Evolutionary conservation across 2,329 filamentous ascomycete species (phyloP), one percentile per base, ranked within the genome.

Genomic region (Bipolaris cookei): DNA sequence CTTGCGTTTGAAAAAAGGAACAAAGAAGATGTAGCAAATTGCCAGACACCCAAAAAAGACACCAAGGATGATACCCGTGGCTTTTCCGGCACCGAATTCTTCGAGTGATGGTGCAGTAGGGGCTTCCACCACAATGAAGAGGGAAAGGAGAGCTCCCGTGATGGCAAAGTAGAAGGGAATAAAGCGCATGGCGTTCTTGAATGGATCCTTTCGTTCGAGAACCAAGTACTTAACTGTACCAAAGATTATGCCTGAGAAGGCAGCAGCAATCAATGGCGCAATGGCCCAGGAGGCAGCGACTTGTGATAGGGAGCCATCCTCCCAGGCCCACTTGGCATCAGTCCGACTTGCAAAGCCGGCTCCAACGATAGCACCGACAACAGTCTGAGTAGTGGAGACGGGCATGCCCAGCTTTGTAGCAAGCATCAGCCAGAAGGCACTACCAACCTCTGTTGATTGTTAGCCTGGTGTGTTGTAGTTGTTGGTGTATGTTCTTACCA

Each of bases 311-410:
- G 67, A 70, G 8, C 68, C 68, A 6, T 47, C 55, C 43, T 65
- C 58, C 68, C 69, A 72, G 1, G 42, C 63, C 69, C 69, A 72
- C 23, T 63, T 69, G 25, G 70, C 54, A 18, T 58, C 43, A 23
- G 69, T 56, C 14, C 54, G 44, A 14, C 65, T 64, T 10, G 84
- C 85, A 35, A 88, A 78, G 42, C 85, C 85, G 66, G 86, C 84
- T 54, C 86, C 86, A 53, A 86, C 77, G 28, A 88, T 80, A 60
- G 84, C 84, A 16, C 83, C 84, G 59, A 87, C 81, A 58, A 87
- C 81, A 11, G 84, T 85, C 70, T 87, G 84, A 1, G 85, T 88
- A 3, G 86, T 86, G 0, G 84, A 87, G 18, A 87, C 84, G 34
- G 85, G 86, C 61, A 86, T 78, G 35, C 84, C 84, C 32, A 23